phyloP scores from a whole-genome alignment of 306 rosid species.

The Oemleria cerasiformis region DNA sequence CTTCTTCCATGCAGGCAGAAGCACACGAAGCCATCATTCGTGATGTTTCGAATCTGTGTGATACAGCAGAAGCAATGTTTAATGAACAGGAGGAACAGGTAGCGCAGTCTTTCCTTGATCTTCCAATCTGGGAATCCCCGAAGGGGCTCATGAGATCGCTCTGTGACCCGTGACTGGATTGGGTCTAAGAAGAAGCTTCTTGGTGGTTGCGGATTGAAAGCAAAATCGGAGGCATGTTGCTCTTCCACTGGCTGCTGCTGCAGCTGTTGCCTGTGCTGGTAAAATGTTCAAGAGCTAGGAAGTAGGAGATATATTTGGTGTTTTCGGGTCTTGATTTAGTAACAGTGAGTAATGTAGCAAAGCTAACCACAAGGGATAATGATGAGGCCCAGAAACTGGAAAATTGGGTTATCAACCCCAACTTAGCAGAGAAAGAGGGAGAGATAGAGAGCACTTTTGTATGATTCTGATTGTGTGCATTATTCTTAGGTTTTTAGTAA shows the following conservation, averaged over 20 bases:
- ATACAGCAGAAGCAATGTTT: conserved; percentile 58
- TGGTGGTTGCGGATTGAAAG: conserved; percentile 22
- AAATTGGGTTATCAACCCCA: conserved; percentile 5
- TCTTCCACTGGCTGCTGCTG: conserved; percentile 21
- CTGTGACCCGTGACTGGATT: conserved; percentile 40
- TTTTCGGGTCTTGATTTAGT: conserved; percentile 23
- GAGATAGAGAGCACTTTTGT: neutral
- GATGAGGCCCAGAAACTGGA: conserved; percentile 16
- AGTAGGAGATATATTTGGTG: conserved; percentile 30
- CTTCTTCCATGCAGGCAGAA: conserved; percentile 47
- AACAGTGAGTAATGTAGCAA: conserved; percentile 25
- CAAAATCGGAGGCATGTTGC: conserved; percentile 5
- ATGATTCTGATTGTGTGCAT: conserved; percentile 2
- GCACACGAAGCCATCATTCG: conserved; percentile 61
- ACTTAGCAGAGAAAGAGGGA: neutral
- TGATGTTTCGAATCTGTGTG: conserved; percentile 53
- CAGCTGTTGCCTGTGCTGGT: conserved; percentile 21
- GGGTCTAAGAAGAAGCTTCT: neutral
- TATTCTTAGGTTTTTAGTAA: neutral
- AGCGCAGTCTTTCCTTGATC: conserved; percentile 49
- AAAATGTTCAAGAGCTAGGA: conserved; percentile 28
- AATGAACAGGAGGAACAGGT: conserved; percentile 42
- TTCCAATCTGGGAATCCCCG: conserved; percentile 72
- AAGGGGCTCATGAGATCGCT: conserved; percentile 50
- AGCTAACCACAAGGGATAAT: conserved; percentile 26